Percentiles rank a stretch among this genome's conserved stretches.
phyloP scores from a whole-genome alignment of 768 basidiomycete species.

The Cystofilobasidium bisporidii region DNA sequence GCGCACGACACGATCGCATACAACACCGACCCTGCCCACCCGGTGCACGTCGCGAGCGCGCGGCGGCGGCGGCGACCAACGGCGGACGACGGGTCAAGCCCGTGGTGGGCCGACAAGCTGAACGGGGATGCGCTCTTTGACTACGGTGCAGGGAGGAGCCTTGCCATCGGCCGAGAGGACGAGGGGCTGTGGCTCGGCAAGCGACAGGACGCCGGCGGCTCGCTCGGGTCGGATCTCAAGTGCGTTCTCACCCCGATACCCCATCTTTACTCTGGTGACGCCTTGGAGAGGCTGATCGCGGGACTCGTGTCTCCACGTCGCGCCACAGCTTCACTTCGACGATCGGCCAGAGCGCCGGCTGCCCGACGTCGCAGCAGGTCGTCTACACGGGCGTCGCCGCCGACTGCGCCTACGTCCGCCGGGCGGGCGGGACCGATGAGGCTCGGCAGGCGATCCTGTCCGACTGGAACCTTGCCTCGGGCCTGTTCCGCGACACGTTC shows the following conservation, averaged over 20 bases:
- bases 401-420: slow-evolving; percentile 64
- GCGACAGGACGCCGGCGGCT: slow-evolving; percentile 34
- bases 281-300: too few relatives aligned
- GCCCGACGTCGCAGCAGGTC: slow-evolving; percentile 62
- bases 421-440: neutral
- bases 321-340: slow-evolving; percentile 52
- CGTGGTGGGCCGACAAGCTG: slow-evolving; percentile 10
- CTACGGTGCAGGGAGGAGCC: neutral
- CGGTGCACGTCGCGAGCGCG: slow-evolving; percentile 29
- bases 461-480: slow-evolving; percentile 53
- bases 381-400: slow-evolving; percentile 66
- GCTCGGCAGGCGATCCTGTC: slow-evolving; percentile 36
- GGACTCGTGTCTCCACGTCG: neutral
- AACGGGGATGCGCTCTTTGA: neutral
- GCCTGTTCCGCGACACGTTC: slow-evolving; percentile 54
- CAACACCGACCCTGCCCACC: slow-evolving; percentile 52
- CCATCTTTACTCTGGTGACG: neutral
- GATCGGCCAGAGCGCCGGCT: slow-evolving; percentile 63
- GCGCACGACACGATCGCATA: slow-evolving; percentile 60
- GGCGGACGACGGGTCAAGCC: neutral
- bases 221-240: slow-evolving; percentile 39
- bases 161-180: slow-evolving; percentile 12
- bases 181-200: neutral
- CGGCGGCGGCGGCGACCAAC: slow-evolving; percentile 1
- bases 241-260: neutral